phyloP scores from a whole-genome alignment of 441 rosid species.

The Corymbia calophylla region DNA sequence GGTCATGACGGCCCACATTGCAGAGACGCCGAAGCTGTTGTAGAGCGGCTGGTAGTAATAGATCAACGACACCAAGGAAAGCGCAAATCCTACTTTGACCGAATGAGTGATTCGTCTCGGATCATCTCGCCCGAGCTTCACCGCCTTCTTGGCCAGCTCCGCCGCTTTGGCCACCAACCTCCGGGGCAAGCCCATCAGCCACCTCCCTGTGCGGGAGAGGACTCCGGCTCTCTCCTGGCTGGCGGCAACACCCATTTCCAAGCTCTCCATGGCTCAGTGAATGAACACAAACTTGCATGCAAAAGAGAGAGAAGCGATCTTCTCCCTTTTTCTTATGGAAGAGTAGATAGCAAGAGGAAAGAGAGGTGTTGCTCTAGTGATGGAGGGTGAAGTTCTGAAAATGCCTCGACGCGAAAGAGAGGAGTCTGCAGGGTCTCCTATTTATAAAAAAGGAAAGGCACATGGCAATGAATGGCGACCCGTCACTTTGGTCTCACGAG shows the following conservation, averaged over 20 bases:
- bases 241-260: neutral
- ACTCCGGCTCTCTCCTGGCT: slow-evolving; percentile 7
- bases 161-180: neutral
- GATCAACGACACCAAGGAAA: slow-evolving; percentile 44
- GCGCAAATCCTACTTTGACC: slow-evolving; percentile 66
- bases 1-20: slow-evolving; percentile 85
- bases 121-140: slow-evolving; percentile 50
- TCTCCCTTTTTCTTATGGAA: neutral
- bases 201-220: neutral
- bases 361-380: neutral
- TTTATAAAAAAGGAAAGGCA: slow-evolving; percentile 12
- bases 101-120: slow-evolving; percentile 65
- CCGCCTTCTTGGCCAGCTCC: slow-evolving; percentile 9
- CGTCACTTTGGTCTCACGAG: neutral
- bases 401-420: neutral
- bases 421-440: neutral
- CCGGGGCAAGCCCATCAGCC: slow-evolving; percentile 10
- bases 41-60: slow-evolving; percentile 57
- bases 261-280: slow-evolving; percentile 18
- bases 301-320: neutral
- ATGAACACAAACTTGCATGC: neutral
- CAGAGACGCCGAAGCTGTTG: slow-evolving; percentile 50
- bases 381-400: neutral
- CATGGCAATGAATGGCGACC: neutral
- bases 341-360: neutral